These are phyloP conservation scores for Microthyrium microscopicum DNA, from an alignment of 2,329 filamentous ascomycete species.

Conservation along the genomic window DNA sequence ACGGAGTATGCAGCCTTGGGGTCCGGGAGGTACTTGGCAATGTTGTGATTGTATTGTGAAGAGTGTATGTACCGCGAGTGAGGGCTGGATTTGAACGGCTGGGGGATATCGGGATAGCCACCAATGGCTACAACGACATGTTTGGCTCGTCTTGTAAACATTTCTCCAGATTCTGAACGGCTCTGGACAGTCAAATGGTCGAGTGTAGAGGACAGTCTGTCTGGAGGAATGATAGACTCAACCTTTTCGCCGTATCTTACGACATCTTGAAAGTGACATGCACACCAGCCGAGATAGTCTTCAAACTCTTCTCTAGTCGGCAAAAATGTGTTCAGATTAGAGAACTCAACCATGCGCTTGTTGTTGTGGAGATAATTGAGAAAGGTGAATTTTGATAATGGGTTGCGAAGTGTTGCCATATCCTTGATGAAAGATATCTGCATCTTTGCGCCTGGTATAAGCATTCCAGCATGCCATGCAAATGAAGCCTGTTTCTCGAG, in stretches of 20 bases:
- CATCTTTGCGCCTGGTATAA: slow-evolving; percentile 85
- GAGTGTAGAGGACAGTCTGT: too few relatives aligned
- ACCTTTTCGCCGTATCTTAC: slow-evolving; percentile 70
- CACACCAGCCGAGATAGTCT: slow-evolving; percentile 90
- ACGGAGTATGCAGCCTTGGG: slow-evolving; percentile 47
- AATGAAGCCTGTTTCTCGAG: slow-evolving; percentile 73
- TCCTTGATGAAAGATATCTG: slow-evolving; percentile 98
- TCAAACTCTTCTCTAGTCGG: slow-evolving; percentile 81
- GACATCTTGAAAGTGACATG: slow-evolving; percentile 54
- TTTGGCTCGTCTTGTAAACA: slow-evolving; percentile 38
- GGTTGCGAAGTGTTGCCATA: slow-evolving; percentile 74
- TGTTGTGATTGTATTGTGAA: slow-evolving; percentile 59
- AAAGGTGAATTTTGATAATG: slow-evolving; percentile 83
- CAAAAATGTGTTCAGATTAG: slow-evolving; percentile 77
- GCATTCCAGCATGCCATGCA: slow-evolving; percentile 90
- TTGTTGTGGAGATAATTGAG: slow-evolving; percentile 82
- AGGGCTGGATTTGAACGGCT: slow-evolving; percentile 48
- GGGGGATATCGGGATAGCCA: slow-evolving; percentile 53
- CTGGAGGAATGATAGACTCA: slow-evolving; percentile 46
- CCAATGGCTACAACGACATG: slow-evolving; percentile 57
- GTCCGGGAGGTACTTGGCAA: slow-evolving; percentile 42
- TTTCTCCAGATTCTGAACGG: slow-evolving; percentile 36
- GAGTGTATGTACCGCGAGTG: slow-evolving; percentile 72
- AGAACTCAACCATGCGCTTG: slow-evolving; percentile 71
- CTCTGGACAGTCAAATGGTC: slow-evolving; percentile 53